Base-by-base conservation (phyloP, 1,139 yeast species). In the Nakaseomyces bracarensis region DNA sequence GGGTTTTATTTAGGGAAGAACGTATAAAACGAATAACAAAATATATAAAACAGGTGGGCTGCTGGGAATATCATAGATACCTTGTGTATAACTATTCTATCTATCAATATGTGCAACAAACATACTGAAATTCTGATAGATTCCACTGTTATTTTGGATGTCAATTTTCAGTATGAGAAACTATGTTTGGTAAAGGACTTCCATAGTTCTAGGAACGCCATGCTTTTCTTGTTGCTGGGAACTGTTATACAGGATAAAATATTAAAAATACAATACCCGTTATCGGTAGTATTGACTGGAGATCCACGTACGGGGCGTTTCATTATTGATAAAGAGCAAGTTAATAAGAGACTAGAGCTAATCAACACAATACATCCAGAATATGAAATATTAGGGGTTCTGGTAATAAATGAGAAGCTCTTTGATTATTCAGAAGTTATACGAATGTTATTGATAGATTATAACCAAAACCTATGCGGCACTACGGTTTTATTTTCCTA, bases 101-200 rank as follows among this genome's bases (percentile, higher is more conserved):
- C n/a, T n/a, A n/a, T n/a, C n/a, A n/a, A n/a, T 20, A 33, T 33
- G 36, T 16, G 3, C 3, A 18, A n/a, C 18, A 26, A 9, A 36
- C 20, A 27, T n/a, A 36, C 20, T 14, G 25, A 14, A 11, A 11
- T 31, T 16, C 21, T 8, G 19, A 19, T 36, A 9, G 14, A n/a
- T 21, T 20, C 36, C 2, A 33, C n/a, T 9, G 43, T 38, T 3
- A 35, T 52, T 1, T 33, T 44, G 7, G 54, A 52, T 18, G 45
- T 46, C 8, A 50, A 51, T 34, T 50, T 47, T 36, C 43, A 45
- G 7, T 50, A 51, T 36, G 54, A 50, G 16, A 31, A 33, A 21
- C 36, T 33, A 10, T 20, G 18, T 13, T 6, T 33, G 14, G 11
- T 18, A 6, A 33, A 33, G 11, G 41, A 10, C 34, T 42, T 4